Base-by-base conservation (phyloP, 768 basidiomycete genomes). In the Termitomyces sp. region DNA sequence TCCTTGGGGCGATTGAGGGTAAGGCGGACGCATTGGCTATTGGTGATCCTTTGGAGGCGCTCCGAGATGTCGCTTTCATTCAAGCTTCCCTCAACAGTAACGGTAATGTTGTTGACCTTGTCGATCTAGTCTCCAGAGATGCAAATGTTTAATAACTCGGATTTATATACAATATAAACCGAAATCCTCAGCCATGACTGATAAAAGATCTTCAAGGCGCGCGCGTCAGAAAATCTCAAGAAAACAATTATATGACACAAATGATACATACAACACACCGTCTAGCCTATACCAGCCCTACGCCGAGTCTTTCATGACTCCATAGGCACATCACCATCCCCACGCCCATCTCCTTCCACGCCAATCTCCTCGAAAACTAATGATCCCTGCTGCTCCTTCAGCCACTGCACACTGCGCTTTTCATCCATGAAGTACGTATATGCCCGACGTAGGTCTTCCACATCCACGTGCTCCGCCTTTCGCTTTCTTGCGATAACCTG, bases 381-480 rank as follows among this genome's bases (percentile, higher is more conserved):
- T 19, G 74, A 67, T 0, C 88, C 88, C 60, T 88, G 85, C 66
- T 89, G 87, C 62, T 93, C 90, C 72, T 88, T 88, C 60, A 96
- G 66, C 89, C 91, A 96, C 65, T 94, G 87, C 46, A 93, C 88
- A 60, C 90, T 93, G 59, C 93, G 77, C 70, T 92, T 92, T 71
- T 94, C 92, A 66, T 96, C 93, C 80, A 93, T 87, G 70, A 96
- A 96, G 65, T 91, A 93, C 30, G 76, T 80, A 68, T 98, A 98
- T 2, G 86, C 90, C 52, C 87, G 77, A 47, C 88, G 73, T 32
- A 98, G 76, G 68, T 98, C 96, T 48, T 88, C 85, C 0, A 91
- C 87, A 40, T 88, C 91, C 10, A 98, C 94, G 32, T 77, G 74
- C 52, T 87, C 85, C 9, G 82, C 76, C 62, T 92, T 94, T 30